phyloP scores from a whole-genome alignment of 208 protist species.

The Crithidia expoeki region DNA sequence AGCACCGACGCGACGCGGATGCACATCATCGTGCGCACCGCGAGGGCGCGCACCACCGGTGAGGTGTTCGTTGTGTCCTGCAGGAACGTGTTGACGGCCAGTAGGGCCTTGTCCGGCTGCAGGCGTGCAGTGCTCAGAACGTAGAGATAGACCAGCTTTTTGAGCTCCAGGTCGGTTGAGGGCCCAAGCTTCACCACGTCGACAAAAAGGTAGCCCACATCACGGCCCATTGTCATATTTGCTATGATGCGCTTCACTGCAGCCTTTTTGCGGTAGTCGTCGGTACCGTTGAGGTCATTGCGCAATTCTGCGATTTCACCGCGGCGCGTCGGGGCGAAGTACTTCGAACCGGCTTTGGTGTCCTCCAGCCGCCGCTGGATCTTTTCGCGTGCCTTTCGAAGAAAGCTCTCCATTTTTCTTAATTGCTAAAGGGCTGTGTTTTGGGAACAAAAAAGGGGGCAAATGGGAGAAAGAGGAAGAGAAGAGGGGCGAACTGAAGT shows the following conservation, averaged over 20 bases:
- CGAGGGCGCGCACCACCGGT: conserved; percentile 98
- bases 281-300: conserved; percentile 90
- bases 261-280: conserved; percentile 91
- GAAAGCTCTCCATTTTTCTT: conserved; percentile 62
- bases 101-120: conserved; percentile 98
- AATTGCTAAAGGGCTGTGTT: conserved; percentile 1
- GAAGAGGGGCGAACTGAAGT: not conserved
- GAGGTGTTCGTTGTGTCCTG: conserved; percentile 95
- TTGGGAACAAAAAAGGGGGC: not conserved
- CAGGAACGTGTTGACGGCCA: conserved; percentile 99
- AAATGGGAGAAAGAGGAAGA: conserved; percentile 2
- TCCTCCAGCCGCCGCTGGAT: conserved; percentile 72
- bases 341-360: conserved; percentile 58
- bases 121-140: conserved; percentile 99
- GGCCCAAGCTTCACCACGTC: conserved; percentile 98
- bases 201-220: conserved; percentile 96
- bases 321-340: conserved; percentile 76
- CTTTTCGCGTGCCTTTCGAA: conserved; percentile 78
- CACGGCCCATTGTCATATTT: conserved; percentile 99
- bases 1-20: conserved; percentile 98
- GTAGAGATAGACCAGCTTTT: conserved; percentile 99
- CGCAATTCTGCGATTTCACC: conserved; percentile 94
- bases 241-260: conserved; percentile 99
- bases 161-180: conserved; percentile 98
- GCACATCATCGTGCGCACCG: conserved; percentile 99